A percentile compares a stretch with the other conserved stretches of the same genome.
phyloP scores from a whole-genome alignment of 2,329 filamentous ascomycete genomes.

The Bipolaris bicolor region DNA sequence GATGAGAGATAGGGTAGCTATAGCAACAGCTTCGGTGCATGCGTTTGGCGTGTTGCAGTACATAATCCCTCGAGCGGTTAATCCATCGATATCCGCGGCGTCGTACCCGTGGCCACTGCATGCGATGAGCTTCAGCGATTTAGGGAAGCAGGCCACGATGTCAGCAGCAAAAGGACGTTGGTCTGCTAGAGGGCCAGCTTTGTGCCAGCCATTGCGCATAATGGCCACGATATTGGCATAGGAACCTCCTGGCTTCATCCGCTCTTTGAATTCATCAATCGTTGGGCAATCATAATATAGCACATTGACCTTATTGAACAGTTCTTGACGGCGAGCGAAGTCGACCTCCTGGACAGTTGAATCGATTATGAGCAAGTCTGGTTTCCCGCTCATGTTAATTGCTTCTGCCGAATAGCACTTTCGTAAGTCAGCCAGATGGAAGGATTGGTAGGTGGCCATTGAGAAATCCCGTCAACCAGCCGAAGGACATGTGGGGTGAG shows the following conservation, averaged over 20 bases:
- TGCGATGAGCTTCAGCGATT: neutral
- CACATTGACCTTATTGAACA: neutral
- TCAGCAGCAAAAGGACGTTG: neutral
- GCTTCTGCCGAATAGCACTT: neutral
- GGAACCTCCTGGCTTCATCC: neutral
- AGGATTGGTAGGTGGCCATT: neutral
- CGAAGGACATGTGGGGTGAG: neutral
- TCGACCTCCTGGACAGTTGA: neutral
- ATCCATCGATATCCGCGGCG: neutral
- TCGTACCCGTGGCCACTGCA: neutral
- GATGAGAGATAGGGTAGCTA: neutral
- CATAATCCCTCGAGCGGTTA: neutral
- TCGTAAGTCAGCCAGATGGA: neutral
- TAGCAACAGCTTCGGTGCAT: neutral
- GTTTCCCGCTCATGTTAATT: neutral
- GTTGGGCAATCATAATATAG: neutral
- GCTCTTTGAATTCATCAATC: neutral
- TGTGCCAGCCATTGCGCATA: neutral
- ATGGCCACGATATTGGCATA: neutral
- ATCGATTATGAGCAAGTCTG: neutral
- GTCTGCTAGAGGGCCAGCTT: neutral
- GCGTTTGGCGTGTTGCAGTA: neutral
- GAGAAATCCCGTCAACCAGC: neutral
- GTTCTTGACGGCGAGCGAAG: neutral
- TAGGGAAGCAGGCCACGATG: neutral